Percentiles rank a stretch among this genome's conserved stretches.
phyloP scores from a whole-genome alignment of 192 early-diverging fungal genomes.

The Funneliformis mosseae region DNA sequence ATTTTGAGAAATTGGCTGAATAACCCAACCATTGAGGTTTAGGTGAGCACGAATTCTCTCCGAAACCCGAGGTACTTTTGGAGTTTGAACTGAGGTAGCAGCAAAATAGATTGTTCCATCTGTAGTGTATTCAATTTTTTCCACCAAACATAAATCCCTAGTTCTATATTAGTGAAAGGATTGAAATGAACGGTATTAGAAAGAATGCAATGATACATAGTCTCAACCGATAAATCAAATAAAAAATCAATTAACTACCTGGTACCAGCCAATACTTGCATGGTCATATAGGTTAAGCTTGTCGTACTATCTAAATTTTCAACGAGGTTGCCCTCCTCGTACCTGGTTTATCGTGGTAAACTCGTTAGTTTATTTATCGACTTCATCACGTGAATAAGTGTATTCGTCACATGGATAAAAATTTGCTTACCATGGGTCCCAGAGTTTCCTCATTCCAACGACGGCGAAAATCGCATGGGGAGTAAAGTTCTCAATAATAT shows the following conservation, averaged over 20 bases:
- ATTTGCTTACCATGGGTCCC: conserved; percentile 52
- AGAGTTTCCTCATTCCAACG: conserved; percentile 56
- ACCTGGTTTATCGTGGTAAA: conserved; percentile 24
- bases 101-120: conserved; percentile 58
- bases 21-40: conserved; percentile 58
- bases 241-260: conserved; percentile 45
- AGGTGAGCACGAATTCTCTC: conserved; percentile 49
- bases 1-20: conserved; percentile 51
- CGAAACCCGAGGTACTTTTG: conserved; percentile 46
- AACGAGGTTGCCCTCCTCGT: conserved; percentile 45
- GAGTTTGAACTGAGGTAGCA: conserved; percentile 48
- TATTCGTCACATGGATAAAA: not conserved
- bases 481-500: conserved; percentile 49
- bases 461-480: conserved; percentile 60
- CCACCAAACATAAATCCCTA: conserved; percentile 44
- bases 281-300: conserved; percentile 51
- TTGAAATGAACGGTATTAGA: not conserved
- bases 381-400: not conserved
- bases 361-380: not conserved
- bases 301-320: conserved; percentile 46
- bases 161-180: conserved; percentile 24
- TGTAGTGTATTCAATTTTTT: conserved; percentile 47
- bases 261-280: conserved; percentile 42
- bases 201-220: too few relatives aligned
- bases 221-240: too few relatives aligned